phyloP scores from a whole-genome alignment of 805 yeast species.

The Kluyveromyces starmeri region DNA sequence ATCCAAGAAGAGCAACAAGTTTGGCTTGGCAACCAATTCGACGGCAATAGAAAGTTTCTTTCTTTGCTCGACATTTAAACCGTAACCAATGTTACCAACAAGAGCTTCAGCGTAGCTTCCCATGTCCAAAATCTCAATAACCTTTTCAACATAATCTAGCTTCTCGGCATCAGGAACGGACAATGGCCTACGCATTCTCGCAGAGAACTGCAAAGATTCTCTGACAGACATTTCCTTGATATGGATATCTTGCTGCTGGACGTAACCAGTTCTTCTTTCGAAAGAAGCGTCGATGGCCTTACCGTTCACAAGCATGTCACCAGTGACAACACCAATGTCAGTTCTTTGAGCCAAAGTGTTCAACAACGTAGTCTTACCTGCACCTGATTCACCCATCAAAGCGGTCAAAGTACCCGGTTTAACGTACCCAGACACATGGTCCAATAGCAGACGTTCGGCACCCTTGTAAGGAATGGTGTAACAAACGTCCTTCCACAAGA shows the following conservation, averaged over 20 bases:
- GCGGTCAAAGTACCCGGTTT: constrained; percentile 53
- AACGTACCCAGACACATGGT: constrained; percentile 37
- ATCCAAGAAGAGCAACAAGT: constrained; percentile 38
- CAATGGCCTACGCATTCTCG: constrained; percentile 44
- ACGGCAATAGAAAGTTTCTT: constrained; percentile 39
- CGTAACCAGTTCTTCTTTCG: constrained; percentile 47
- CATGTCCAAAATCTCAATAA: constrained; percentile 45
- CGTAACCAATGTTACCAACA: constrained; percentile 37
- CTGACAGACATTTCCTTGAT: constrained; percentile 31
- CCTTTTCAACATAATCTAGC: constrained; percentile 42
- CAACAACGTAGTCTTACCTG: constrained; percentile 52
- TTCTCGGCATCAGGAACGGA: constrained; percentile 30
- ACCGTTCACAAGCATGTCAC: constrained; percentile 50
- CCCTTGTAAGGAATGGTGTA: constrained; percentile 30
- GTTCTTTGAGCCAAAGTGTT: constrained; percentile 45
- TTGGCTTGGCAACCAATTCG: constrained; percentile 40
- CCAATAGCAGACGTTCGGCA: constrained; percentile 43
- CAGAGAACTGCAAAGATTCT: constrained; percentile 38
- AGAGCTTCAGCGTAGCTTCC: constrained; percentile 43
- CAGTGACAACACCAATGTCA: constrained; percentile 45
- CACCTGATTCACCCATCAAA: constrained; percentile 58
- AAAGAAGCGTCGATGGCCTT: constrained; percentile 40
- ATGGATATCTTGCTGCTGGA: constrained; percentile 49
- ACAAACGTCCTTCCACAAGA: constrained; percentile 28
- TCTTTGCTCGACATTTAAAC: constrained; percentile 37